These are phyloP conservation scores for Fragilaria crotonensis DNA, from an alignment of 108 stramenopile species.

Conservation along the genomic window DNA sequence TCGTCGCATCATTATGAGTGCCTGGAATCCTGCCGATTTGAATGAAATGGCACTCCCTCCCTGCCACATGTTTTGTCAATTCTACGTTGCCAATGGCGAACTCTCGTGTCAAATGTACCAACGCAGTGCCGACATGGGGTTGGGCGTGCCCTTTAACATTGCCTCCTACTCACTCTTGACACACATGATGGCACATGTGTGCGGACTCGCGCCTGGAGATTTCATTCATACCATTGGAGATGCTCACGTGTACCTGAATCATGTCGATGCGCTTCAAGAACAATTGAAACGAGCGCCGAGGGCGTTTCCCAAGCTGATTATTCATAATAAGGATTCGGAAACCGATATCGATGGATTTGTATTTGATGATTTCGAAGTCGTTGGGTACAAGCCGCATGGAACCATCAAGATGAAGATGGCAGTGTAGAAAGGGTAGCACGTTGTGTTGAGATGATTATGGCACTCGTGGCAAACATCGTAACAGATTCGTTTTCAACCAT, in stretches of 20 bases:
- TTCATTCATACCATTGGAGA: conserved; percentile 98
- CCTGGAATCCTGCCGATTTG: conserved; percentile 98
- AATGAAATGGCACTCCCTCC: conserved; percentile 96
- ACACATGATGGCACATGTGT: conserved; percentile 90
- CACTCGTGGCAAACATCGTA: too few relatives aligned
- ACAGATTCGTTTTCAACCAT: too few relatives aligned
- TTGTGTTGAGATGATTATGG: too few relatives aligned
- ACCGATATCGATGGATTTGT: conserved; percentile 85
- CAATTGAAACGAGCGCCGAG: conserved; percentile 89
- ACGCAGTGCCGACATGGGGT: conserved; percentile 99
- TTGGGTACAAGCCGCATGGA: conserved; percentile 92
- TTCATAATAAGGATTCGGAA: conserved; percentile 71
- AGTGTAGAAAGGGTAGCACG: conserved; percentile 61
- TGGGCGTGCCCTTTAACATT: conserved; percentile 99
- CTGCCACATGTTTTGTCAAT: conserved; percentile 99
- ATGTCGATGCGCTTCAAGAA: conserved; percentile 94
- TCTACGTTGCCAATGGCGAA: conserved; percentile 95
- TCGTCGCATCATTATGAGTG: conserved; percentile 92
- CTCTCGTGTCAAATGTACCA: conserved; percentile 99
- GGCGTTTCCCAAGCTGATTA: conserved; percentile 90
- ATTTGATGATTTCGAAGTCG: conserved; percentile 86
- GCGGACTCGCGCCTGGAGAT: conserved; percentile 93
- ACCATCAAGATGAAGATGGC: conserved; percentile 99
- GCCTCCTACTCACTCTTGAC: conserved; percentile 95
- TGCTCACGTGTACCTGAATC: conserved; percentile 98